Conservation (phyloP, 805 yeast species). For the Starmerella bacillaris region DNA sequence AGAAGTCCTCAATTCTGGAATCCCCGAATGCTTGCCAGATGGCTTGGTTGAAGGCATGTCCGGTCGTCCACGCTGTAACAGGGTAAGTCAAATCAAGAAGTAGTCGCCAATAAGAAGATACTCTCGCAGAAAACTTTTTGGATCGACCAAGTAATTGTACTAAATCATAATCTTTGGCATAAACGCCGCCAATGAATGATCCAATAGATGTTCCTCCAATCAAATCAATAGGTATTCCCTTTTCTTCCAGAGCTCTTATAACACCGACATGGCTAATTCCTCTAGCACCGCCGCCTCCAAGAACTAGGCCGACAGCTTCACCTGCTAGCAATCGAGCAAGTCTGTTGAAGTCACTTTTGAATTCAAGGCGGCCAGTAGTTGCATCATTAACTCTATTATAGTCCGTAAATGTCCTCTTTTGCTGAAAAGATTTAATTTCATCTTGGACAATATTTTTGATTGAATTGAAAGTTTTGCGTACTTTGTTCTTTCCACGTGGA, state of each 20-base stretch:
- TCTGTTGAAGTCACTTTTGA: constrained; percentile 76
- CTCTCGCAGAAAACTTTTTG: constrained; percentile 66
- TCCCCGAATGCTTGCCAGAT: constrained; percentile 95
- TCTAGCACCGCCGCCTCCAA: constrained; percentile 97
- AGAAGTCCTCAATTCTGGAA: constrained; percentile 82
- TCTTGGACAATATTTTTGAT: constrained; percentile 18
- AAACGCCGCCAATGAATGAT: constrained; percentile 84
- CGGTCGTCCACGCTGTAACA: constrained; percentile 84
- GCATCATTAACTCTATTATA: constrained; percentile 20
- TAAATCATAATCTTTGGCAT: constrained; percentile 78
- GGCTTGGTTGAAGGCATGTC: constrained; percentile 92
- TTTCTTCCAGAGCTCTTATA: constrained; percentile 73
- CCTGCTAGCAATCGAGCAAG: constrained; percentile 80
- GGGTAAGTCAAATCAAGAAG: constrained; percentile 79
- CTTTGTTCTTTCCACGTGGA: constrained; percentile 15
- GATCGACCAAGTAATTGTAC: constrained; percentile 84
- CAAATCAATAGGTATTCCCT: constrained; percentile 82
- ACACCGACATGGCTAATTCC: constrained; percentile 88
- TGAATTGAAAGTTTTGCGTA: constrained; percentile 7
- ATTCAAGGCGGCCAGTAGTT: constrained; percentile 26
- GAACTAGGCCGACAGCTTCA: constrained; percentile 80
- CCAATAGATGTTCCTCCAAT: constrained; percentile 97
- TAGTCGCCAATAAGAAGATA: constrained; percentile 75
- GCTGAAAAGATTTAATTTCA: constrained; percentile 13
- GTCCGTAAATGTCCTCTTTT: constrained; percentile 17